Base-by-base conservation (phyloP, 73 alveolate species). In the Uronychia binucleata region DNA sequence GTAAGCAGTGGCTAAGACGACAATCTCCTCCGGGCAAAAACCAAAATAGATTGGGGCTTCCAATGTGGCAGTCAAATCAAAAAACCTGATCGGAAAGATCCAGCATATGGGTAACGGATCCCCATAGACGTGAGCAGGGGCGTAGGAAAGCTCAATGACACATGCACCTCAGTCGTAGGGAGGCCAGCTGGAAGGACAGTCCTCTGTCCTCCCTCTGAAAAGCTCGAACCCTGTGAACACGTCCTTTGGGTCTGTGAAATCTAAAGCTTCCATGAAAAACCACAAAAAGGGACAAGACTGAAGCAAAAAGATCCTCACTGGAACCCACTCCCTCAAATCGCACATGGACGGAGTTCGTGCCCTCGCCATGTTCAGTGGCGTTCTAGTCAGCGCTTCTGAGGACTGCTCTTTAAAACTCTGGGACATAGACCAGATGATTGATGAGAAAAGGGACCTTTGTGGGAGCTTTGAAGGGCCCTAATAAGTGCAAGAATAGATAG, bases 351-450 rank as follows among this genome's bases (percentile, higher is more conserved):
- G 59, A 28, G 81, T 75, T 1, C 25, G 81, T 8, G 35, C 28
- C 26, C 81, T 75, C n/a, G 19, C 81, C 19, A 46, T 46, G 5
- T 46, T 46, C 19, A 27, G 30, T 28, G 32, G 32, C 25, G 57
- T 75, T 84, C 29, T 93, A 0, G 95, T 79, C 0, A 84, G 92
- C 0, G 93, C 93, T 46, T 80, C 93, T 27, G 97, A 93, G 82
- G 97, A 93, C 77, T 81, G 95, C 46, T 78, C 90, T 75, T 75
- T 93, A 79, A 93, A 93, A 58, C 80, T 93, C 13, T 93, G 97
- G 97, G 92, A 90, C 79, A 34, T 92, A 0, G 80, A 82, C 28
- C 46, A 85, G 34, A 77, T 0, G 28, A 79, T 58, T 74, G 85
- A 82, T 25, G 34, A 33, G 34, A 46, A 46, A 46, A 46, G 67